Percentiles rank a stretch among this genome's conserved stretches.
These are phyloP conservation scores for Pythium angustatum DNA, from an alignment of 352 stramenopile species.

Conservation along the genomic window DNA sequence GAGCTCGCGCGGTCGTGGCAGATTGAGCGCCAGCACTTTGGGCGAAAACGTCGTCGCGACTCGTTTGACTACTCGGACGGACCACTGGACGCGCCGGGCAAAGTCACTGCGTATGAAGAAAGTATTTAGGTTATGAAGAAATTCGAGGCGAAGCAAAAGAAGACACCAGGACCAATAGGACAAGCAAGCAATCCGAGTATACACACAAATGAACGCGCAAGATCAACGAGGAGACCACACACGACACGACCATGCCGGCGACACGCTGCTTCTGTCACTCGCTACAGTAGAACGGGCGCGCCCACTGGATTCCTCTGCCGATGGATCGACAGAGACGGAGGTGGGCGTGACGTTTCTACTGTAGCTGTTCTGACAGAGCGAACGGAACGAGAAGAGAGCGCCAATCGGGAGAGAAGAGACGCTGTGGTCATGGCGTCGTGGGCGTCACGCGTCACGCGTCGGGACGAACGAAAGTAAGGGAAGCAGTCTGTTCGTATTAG, in stretches of 20 bases:
- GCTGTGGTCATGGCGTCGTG: not conserved
- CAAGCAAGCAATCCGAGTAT: too few relatives aligned
- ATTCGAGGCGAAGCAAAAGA: slow-evolving; percentile 1
- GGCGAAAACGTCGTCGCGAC: slow-evolving; percentile 68
- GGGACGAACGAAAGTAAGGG: not conserved
- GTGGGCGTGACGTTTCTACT: not conserved
- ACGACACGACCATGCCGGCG: not conserved
- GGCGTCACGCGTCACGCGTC: not conserved
- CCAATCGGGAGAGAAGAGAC: too few relatives aligned
- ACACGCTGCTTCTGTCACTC: too few relatives aligned
- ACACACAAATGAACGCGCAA: not conserved
- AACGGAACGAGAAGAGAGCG: not conserved
- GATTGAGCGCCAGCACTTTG: slow-evolving; percentile 77
- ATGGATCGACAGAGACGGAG: slow-evolving; percentile 12
- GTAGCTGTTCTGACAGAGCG: not conserved
- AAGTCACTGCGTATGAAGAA: slow-evolving; percentile 82
- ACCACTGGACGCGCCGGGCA: slow-evolving; percentile 52
- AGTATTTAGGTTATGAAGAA: slow-evolving; percentile 71
- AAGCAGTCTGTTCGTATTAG: slow-evolving; percentile 20
- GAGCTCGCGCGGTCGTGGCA: slow-evolving; percentile 75
- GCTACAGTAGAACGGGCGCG: too few relatives aligned
- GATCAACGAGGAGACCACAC: not conserved
- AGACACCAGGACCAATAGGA: slow-evolving; percentile 1
- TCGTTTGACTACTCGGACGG: slow-evolving; percentile 78
- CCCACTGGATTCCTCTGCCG: slow-evolving; percentile 12